These are phyloP conservation scores for Acidiella bohemica DNA, from an alignment of 495 filamentous ascomycete species.

Conservation along the genomic window DNA sequence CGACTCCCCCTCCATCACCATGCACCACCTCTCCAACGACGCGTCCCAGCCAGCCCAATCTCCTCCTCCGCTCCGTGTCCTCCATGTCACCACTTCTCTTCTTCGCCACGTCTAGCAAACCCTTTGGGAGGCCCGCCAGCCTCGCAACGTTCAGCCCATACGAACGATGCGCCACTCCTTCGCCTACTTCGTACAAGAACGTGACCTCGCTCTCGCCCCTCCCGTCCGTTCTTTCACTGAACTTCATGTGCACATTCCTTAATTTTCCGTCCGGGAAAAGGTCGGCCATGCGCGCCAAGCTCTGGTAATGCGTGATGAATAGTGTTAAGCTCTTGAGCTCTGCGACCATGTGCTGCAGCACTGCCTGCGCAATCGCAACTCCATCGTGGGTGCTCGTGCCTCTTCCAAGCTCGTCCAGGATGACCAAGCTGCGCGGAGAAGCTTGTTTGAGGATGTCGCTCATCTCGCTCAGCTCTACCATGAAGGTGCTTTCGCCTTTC, in stretches of 20 bases:
- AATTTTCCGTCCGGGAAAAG: slow-evolving; percentile 46
- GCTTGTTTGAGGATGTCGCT: slow-evolving; percentile 80
- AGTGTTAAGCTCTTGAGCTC: slow-evolving; percentile 63
- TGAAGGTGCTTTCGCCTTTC: slow-evolving; percentile 88
- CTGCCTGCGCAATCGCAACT: slow-evolving; percentile 87
- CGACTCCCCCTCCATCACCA: slow-evolving; percentile 12
- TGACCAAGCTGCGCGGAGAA: slow-evolving; percentile 63
- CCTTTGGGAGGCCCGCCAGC: slow-evolving; percentile 64
- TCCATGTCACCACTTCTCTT: slow-evolving; percentile 72
- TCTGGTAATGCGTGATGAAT: slow-evolving; percentile 97
- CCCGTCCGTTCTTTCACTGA: slow-evolving; percentile 39
- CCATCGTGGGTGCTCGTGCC: slow-evolving; percentile 81
- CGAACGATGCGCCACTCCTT: slow-evolving; percentile 80
- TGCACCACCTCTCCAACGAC: slow-evolving; percentile 15
- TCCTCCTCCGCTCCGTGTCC: slow-evolving; percentile 49
- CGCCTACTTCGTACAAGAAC: slow-evolving; percentile 48
- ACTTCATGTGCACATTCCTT: slow-evolving; percentile 73
- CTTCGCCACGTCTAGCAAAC: slow-evolving; percentile 63
- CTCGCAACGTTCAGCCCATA: slow-evolving; percentile 91
- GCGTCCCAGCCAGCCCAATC: slow-evolving; percentile 31
- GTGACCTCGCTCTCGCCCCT: slow-evolving; percentile 34
- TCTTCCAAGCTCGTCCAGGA: slow-evolving; percentile 90
- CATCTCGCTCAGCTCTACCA: slow-evolving; percentile 92
- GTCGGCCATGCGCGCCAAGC: slow-evolving; percentile 55
- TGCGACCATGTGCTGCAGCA: slow-evolving; percentile 69